Percentiles rank a stretch among this genome's conserved stretches.
Conservation (phyloP, 768 basidiomycete genomes). For the Suillus luteus region DNA sequence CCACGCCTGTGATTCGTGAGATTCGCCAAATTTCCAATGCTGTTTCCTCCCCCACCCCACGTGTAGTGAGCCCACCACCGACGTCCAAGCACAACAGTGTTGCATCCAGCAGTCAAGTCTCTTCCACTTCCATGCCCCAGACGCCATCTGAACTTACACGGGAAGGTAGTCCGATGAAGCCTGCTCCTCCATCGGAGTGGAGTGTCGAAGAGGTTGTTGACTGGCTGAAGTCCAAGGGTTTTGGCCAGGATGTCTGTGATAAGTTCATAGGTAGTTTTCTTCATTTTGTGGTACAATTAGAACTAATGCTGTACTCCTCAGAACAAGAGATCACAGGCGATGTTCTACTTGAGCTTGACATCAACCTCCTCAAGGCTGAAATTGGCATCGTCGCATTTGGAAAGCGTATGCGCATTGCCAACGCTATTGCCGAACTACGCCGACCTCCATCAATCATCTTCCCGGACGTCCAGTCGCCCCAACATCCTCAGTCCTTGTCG, state of each 20-base stretch:
- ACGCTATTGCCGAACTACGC: constrained; percentile 87
- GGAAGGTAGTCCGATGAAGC: constrained; percentile 32
- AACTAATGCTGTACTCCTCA: constrained; percentile 30
- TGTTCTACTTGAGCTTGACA: constrained; percentile 91
- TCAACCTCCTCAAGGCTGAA: constrained; percentile 87
- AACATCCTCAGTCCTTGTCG: constrained; percentile 33
- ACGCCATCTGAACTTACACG: constrained; percentile 24
- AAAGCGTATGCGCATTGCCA: constrained; percentile 90
- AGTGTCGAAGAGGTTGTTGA: constrained; percentile 83
- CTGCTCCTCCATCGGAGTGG: constrained; percentile 72
- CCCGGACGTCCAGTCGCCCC: constrained; percentile 44
- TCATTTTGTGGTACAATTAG: background rate
- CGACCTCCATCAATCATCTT: constrained; percentile 66
- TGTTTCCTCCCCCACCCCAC: constrained; percentile 24
- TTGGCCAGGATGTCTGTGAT: constrained; percentile 78
- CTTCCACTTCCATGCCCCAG: constrained; percentile 23
- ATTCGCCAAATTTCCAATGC: constrained; percentile 31
- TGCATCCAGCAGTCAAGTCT: constrained; percentile 30
- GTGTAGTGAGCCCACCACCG: constrained; percentile 23
- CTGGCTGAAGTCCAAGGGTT: constrained; percentile 84
- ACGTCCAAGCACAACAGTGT: constrained; percentile 48
- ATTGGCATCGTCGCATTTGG: constrained; percentile 94
- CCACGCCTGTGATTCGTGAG: constrained; percentile 20
- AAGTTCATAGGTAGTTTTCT: constrained; percentile 80
- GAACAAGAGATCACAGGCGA: constrained; percentile 99